Conservation (phyloP, 495 filamentous ascomycete species). For the Penicillium maclennaniae region DNA sequence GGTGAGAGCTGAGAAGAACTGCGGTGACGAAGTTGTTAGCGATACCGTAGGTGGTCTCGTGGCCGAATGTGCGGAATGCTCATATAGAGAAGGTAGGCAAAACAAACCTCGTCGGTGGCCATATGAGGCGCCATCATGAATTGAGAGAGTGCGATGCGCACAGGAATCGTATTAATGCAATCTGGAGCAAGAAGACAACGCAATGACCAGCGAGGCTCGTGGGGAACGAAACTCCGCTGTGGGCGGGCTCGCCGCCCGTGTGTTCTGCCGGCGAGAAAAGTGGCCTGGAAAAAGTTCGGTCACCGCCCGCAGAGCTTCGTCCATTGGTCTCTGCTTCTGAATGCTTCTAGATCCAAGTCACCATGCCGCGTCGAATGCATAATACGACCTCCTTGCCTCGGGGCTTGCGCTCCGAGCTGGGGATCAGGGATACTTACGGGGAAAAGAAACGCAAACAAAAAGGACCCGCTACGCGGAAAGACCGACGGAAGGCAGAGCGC, state of each 20-base stretch:
- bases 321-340: background rate
- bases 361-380: constrained; percentile 43
- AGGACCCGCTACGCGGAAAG: constrained; percentile 51
- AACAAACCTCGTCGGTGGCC: constrained; percentile 68
- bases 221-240: constrained; percentile 29
- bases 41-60: constrained; percentile 11
- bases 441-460: constrained; percentile 39
- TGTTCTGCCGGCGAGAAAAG: constrained; percentile 20
- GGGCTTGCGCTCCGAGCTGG: constrained; percentile 55
- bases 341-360: constrained; percentile 6
- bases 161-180: constrained; percentile 14
- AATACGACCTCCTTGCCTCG: constrained; percentile 63
- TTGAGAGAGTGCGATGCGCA: constrained; percentile 7
- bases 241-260: constrained; percentile 19
- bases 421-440: constrained; percentile 41
- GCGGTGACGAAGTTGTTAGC: constrained; percentile 15
- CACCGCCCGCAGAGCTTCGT: constrained; percentile 10
- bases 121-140: constrained; percentile 55
- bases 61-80: constrained; percentile 5
- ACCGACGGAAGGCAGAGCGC: constrained; percentile 56
- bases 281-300: constrained; percentile 21
- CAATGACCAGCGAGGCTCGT: constrained; percentile 12
- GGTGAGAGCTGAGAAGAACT: constrained; percentile 86
- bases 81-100: background rate
- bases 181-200: constrained; percentile 18